Evolutionary conservation across 345 rosid genomes (phyloP).

Genomic region (Hibiscus syriacus): DNA sequence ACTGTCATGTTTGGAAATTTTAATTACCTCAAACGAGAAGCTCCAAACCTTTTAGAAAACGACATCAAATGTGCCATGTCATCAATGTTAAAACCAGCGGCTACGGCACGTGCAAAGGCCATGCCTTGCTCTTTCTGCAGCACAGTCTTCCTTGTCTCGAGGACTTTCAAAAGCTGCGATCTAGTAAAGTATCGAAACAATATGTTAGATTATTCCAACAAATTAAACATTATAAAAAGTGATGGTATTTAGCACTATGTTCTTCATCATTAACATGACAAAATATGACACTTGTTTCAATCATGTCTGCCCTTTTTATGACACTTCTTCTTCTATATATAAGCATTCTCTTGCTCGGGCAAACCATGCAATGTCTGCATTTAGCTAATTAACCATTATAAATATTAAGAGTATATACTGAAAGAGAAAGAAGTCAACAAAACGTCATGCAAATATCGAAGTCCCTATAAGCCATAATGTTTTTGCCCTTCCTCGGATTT

Average conservation of each 20-base stretch:
- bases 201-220: not conserved
- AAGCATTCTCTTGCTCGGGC: too few species aligned
- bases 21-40: constrained; percentile 69
- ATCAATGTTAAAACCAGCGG: constrained; percentile 93
- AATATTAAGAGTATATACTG: too few species aligned
- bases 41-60: constrained; percentile 84
- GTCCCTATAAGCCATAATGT: not conserved
- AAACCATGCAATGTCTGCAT: too few species aligned
- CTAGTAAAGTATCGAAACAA: constrained; percentile 25
- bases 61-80: constrained; percentile 63
- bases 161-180: constrained; percentile 79
- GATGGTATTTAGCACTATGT: not conserved
- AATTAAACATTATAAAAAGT: constrained; percentile 1
- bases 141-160: constrained; percentile 70
- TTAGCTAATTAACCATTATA: too few species aligned
- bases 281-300: too few species aligned
- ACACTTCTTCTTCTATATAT: too few species aligned
- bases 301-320: too few species aligned
- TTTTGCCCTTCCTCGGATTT: not conserved
- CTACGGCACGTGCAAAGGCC: constrained; percentile 99
- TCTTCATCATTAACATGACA: not conserved
- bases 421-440: too few species aligned
- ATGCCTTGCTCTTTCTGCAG: constrained; percentile 98
- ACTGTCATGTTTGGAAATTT: not conserved
- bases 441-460: not conserved